Conservation (phyloP, 352 stramenopile genomes). For the Pythium apleroticum region DNA sequence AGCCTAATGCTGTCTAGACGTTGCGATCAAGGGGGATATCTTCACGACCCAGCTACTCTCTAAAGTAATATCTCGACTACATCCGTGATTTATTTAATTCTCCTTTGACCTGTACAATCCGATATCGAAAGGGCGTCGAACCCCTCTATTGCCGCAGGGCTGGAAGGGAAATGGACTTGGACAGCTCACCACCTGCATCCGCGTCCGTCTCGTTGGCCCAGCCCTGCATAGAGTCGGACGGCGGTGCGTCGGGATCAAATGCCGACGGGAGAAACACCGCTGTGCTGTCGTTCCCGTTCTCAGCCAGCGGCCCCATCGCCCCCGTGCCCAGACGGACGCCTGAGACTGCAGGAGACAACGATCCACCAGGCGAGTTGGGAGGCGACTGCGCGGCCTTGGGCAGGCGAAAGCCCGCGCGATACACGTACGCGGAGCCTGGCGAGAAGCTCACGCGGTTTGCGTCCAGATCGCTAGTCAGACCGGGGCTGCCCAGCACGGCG, state of each 20-base stretch:
- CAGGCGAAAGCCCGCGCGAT: conserved; percentile 30
- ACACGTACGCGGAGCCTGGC: conserved; percentile 27
- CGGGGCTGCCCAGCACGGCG: conserved; percentile 10
- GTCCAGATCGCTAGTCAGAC: conserved; percentile 23
- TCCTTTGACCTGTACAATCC: not conserved
- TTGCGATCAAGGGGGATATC: conserved; percentile 17
- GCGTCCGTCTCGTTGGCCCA: conserved; percentile 20
- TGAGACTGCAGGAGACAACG: conserved; percentile 1
- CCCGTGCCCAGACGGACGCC: conserved; percentile 7
- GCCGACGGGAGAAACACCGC: conserved; percentile 21
- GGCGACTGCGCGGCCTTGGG: conserved; percentile 30
- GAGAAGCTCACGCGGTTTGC: conserved; percentile 28
- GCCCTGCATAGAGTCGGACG: conserved; percentile 14
- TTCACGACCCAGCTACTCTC: conserved; percentile 11
- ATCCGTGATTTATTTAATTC: conserved; percentile 11
- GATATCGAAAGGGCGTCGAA: conserved; percentile 11
- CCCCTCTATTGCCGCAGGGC: conserved; percentile 21
- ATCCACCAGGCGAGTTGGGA: conserved; percentile 23
- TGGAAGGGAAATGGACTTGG: conserved; percentile 33
- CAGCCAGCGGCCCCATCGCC: conserved; percentile 8
- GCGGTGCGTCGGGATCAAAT: conserved; percentile 7
- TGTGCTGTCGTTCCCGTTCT: conserved; percentile 11
- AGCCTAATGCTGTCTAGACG: conserved; percentile 1
- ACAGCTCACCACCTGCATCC: conserved; percentile 5
- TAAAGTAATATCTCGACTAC: conserved; percentile 1